Evolutionary conservation across 176 grass and related monocot species (phyloP), one percentile per base, ranked within the genome.

Genomic region (Miscanthus lutarioriparius): DNA sequence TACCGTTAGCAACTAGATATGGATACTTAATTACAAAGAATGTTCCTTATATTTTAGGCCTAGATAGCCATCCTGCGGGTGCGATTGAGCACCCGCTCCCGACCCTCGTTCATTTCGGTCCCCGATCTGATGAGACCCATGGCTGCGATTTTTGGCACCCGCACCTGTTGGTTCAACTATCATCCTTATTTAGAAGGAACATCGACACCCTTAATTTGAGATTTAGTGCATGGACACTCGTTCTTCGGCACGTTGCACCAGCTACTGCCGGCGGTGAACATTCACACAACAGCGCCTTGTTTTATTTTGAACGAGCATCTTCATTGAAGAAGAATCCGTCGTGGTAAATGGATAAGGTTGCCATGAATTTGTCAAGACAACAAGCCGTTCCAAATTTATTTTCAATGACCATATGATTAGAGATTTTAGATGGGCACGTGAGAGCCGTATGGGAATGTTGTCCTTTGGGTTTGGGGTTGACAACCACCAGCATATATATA

Each of bases 291-390:
- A 45, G 11, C 43, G 43, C 3, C 43, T 49, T 49, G 4, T 53
- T 51, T 20, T 54, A 4, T 8, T 54, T 58, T 58, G 22, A 58
- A 58, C 22, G 22, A n/a, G 19, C 54, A 58, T 22, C 20, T 58
- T n/a, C 20, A 58, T n/a, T 3, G 30, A 85, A 76, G 48, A 85
- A 81, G 13, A 74, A 67, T 23, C 39, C 26, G 65, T 36, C 49
- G 16, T 51, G 33, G 43, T 32, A 47, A 28, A 19, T 65, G 33
- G 59, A 15, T 3, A 33, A 73, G 17, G 17, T 59, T 70, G 58
- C 20, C 30, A 10, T 23, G 26, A 69, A 77, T 48, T 72, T 77
- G 20, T 40, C 51, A 77, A 16, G 16, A 77, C 19, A 9, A 30
- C 48, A 40, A 69, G 63, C 20, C 41, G 11, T 53, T 68, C 8